A percentile compares a stretch with the other conserved stretches of the same genome.
phyloP scores from a whole-genome alignment of 108 stramenopile genomes.

The Nitzschia sp. region DNA sequence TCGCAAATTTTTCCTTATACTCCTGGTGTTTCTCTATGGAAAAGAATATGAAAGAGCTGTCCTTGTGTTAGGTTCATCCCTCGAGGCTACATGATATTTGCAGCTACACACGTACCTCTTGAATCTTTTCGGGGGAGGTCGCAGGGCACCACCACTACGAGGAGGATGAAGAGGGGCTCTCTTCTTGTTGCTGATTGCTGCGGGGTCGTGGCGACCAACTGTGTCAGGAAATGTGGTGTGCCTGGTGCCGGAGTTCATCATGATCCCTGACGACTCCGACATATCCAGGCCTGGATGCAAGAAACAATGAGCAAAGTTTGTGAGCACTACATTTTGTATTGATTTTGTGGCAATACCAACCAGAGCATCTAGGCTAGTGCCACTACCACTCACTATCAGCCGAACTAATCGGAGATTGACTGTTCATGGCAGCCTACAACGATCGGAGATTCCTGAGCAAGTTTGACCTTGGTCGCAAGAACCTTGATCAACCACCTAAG shows the following conservation, averaged over 20 bases:
- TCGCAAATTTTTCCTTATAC: conserved; percentile 21
- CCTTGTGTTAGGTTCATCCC: background rate
- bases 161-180: too few relatives aligned
- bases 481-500: too few relatives aligned
- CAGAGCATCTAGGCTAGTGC: too few relatives aligned
- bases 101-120: conserved; percentile 26
- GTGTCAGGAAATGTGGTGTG: background rate
- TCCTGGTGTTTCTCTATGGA: conserved; percentile 47
- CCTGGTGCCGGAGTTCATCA: background rate
- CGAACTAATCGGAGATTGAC: too few relatives aligned
- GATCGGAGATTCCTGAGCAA: too few relatives aligned
- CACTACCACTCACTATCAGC: too few relatives aligned
- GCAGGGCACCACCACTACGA: background rate
- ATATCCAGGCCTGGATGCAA: conserved; percentile 6
- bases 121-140: conserved; percentile 34
- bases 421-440: too few relatives aligned
- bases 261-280: conserved; percentile 12
- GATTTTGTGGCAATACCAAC: too few relatives aligned
- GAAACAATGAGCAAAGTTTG: too few relatives aligned
- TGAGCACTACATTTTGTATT: too few relatives aligned
- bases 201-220: background rate
- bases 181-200: background rate
- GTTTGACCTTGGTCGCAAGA: too few relatives aligned
- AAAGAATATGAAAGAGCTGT: conserved; percentile 51
- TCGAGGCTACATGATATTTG: background rate